A percentile compares a stretch with the other conserved stretches of the same genome.
Conservation (phyloP, 1,284 basidiomycete species). For the Malassezia psittaci region DNA sequence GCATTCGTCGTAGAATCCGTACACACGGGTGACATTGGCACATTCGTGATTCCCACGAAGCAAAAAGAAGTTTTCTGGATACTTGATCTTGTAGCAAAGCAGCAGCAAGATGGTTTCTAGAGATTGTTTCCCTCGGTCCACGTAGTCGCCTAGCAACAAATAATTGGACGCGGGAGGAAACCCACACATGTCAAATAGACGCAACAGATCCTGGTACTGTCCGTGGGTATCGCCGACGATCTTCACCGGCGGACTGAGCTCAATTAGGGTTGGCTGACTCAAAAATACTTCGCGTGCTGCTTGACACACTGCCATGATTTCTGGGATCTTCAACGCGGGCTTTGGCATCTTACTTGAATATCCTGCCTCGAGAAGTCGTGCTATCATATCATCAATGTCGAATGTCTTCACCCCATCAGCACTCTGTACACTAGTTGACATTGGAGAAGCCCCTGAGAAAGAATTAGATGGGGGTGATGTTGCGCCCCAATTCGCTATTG, state of each 20-base stretch:
- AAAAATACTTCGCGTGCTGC: conserved; percentile 96
- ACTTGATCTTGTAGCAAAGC: conserved; percentile 92
- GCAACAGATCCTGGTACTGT: conserved; percentile 94
- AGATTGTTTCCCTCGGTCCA: conserved; percentile 96
- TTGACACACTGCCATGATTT: conserved; percentile 87
- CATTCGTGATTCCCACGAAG: conserved; percentile 98
- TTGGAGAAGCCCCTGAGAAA: conserved; percentile 9
- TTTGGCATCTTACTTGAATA: conserved; percentile 98
- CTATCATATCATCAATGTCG: conserved; percentile 98
- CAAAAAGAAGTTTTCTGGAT: conserved; percentile 98
- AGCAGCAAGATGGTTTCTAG: conserved; percentile 93
- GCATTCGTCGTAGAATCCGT: conserved; percentile 99
- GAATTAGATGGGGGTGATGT: conserved; percentile 14
- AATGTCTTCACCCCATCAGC: conserved; percentile 51
- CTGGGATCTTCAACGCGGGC: conserved; percentile 88
- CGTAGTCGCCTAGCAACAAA: conserved; percentile 96
- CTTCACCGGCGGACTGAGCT: conserved; percentile 95
- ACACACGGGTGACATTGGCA: conserved; percentile 97
- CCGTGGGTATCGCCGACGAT: conserved; percentile 99
- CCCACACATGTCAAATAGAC: conserved; percentile 98
- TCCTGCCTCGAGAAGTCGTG: conserved; percentile 85
- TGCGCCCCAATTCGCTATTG: background rate
- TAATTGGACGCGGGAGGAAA: conserved; percentile 97
- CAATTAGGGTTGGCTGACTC: conserved; percentile 90
- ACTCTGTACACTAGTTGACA: conserved; percentile 19